Evolutionary conservation across 148 eudicot genomes (phyloP), one percentile per base, ranked within the genome.

Genomic region (Cornus controversa): DNA sequence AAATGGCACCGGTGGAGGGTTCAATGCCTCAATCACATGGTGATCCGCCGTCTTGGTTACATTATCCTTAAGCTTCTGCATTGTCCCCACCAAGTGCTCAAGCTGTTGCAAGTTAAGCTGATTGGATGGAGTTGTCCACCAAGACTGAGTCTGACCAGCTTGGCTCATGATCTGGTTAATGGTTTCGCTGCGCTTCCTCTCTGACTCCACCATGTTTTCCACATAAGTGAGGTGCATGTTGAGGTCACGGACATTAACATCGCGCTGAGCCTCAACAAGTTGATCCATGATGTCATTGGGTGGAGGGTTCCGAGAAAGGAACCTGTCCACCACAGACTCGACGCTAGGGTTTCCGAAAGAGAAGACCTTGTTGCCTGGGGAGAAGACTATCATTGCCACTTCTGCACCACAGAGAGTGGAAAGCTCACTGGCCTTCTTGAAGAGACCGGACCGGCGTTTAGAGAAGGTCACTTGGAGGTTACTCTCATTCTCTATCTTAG

Each of bases 381-480:
- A 86, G 28, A 80, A 77, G 9, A 83, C 73, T 6, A 86, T 28
- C 1, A 83, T 25, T 4, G 70, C 86, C 5, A 72, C 20, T 14
- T 86, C 75, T 0, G 72, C 86, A 0, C 73, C 89, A 26, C 89
- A 83, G 0, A 83, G 75, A 7, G 82, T 83, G 70, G 73, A 75
- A 1, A 86, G 80, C 70, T 86, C 86, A 66, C 82, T 83, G 4
- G 82, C 86, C 74, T 86, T 86, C 81, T 81, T 86, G 27, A 83
- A 80, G 10, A 86, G 69, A 11, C 86, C 86, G 0, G 42, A 22
- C 10, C 84, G 72, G 0, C 89, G 78, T 31, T 86, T 86, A 16
- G 84, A 71, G 70, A 86, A 86, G 74, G 89, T 83, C 5, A 81
- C 84, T 2, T 60, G 82, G 5, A 72, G 71, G 31, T 74, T 72